Evolutionary conservation across 1,284 basidiomycete species (phyloP).

Genomic region (Cryptococcus wingfieldii): DNA sequence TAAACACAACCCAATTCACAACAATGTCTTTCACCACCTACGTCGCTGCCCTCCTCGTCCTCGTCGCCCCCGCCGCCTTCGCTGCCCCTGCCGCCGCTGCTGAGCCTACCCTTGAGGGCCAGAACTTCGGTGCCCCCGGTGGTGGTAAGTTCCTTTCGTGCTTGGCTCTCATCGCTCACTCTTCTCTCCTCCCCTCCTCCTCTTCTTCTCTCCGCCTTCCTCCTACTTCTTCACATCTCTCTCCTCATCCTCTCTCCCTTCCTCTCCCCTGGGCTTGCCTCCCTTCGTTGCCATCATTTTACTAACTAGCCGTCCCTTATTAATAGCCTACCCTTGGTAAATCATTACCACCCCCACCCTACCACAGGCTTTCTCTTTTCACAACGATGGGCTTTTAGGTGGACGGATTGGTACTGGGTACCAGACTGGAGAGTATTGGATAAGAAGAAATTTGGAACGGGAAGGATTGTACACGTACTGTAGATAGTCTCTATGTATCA

Average conservation of each 20-base stretch:
- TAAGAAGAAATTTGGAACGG: not conserved
- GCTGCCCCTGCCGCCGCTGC: constrained; percentile 2
- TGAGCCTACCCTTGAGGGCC: not conserved
- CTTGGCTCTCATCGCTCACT: not conserved
- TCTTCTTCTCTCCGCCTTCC: not conserved
- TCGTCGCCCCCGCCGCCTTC: constrained; percentile 3
- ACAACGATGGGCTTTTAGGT: too few relatives aligned
- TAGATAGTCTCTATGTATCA: not conserved
- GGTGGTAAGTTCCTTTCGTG: constrained; percentile 7
- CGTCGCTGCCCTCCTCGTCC: constrained; percentile 5
- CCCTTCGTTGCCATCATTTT: not conserved
- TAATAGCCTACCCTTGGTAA: constrained; percentile 4
- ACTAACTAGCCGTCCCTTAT: not conserved
- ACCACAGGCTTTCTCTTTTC: too few relatives aligned
- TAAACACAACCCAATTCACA: not conserved
- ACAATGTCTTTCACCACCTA: constrained; percentile 8
- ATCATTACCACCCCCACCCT: not conserved
- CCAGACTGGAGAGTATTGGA: not conserved
- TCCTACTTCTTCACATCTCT: not conserved
- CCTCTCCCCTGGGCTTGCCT: not conserved
- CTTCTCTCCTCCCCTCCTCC: not conserved
- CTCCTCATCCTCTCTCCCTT: not conserved
- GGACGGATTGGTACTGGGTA: not conserved
- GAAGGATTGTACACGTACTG: not conserved
- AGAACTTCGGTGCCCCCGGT: constrained; percentile 1